phyloP scores from a whole-genome alignment of 2,329 filamentous ascomycete genomes.

The Fusarium newnesense region DNA sequence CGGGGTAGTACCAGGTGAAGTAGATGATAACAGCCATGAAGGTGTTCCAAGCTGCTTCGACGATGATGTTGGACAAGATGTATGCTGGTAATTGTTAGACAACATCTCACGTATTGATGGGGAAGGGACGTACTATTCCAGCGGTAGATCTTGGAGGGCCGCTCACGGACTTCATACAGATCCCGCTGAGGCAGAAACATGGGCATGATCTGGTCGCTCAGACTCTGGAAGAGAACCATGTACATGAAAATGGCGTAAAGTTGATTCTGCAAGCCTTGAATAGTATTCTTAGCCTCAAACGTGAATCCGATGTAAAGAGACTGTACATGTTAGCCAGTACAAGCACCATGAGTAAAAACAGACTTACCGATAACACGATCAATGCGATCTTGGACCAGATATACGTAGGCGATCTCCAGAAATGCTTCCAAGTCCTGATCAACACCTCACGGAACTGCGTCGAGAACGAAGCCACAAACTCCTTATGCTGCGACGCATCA shows the following conservation, averaged over 20 bases:
- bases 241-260: slow-evolving; percentile 77
- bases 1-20: slow-evolving; percentile 45
- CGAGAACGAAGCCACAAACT: slow-evolving; percentile 46
- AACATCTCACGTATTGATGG: rapidly evolving
- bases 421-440: slow-evolving; percentile 51
- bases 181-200: slow-evolving; percentile 74
- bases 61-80: slow-evolving; percentile 39
- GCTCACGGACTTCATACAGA: slow-evolving; percentile 75
- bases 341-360: too few relatives aligned
- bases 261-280: slow-evolving; percentile 74
- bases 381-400: slow-evolving; percentile 65
- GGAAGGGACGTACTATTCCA: slow-evolving; percentile 38
- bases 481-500: slow-evolving; percentile 42
- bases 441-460: slow-evolving; percentile 50
- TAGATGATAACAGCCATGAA: slow-evolving; percentile 40
- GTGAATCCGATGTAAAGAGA: slow-evolving; percentile 74
- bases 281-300: slow-evolving; percentile 63
- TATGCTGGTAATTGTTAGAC: slow-evolving; percentile 19
- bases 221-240: slow-evolving; percentile 70
- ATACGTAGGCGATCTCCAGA: slow-evolving; percentile 62
- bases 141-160: slow-evolving; percentile 71
- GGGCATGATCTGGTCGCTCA: slow-evolving; percentile 75
- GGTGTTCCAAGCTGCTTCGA: slow-evolving; percentile 40
- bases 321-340: not conserved
- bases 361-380: slow-evolving; percentile 30